Evolutionary conservation across 208 protist genomes (phyloP), one percentile per base, ranked within the genome.

Genomic region (Phytomonas francai): DNA sequence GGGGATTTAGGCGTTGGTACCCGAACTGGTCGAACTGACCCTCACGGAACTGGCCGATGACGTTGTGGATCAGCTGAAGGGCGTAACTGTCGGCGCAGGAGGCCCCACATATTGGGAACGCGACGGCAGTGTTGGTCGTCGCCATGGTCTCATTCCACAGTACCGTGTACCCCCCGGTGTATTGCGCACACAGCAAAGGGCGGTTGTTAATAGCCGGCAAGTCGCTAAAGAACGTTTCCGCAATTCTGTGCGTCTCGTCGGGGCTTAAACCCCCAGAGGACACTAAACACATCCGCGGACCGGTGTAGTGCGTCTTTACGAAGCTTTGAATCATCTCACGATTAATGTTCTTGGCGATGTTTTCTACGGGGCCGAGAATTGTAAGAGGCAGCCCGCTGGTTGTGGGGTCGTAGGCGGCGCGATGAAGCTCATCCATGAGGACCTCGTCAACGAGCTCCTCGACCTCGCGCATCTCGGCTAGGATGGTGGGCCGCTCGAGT

Each of bases 321-420:
- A 94, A 99, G 5, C 96, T 84, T 42, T 80, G 29, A 32, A 98
- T 92, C 83, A 96, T 89, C 59, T 93, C 76, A 16, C 83, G 77
- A 57, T 96, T 79, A 32, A 96, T 98, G 70, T 94, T 84, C 27
- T 71, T 68, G 39, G 91, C 77, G 73, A 99, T 99, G 83, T 99
- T 99, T 64, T 98, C 91, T 16, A 90, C 83, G 11, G 97, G 94
- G 25, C 98, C 98, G n/a, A 99, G 88, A 68, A 99, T 99, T 4
- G 97, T 99, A 39, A 96, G 78, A 19, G 93, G 97, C 25, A 99
- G 85, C 5, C 96, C 80, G 63, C 86, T 88, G 34, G 79, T 83
- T 5, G 67, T 75, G n/a, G 88, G 85, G 72, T 98, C 92, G 85
- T 95, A 99, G 27, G 97, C 97, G 29, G 86, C 85, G 65, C 92